Percentiles rank a stretch among this genome's conserved stretches.
phyloP scores from a whole-genome alignment of 2,329 filamentous ascomycete genomes.

The Xylariaceae sp. region DNA sequence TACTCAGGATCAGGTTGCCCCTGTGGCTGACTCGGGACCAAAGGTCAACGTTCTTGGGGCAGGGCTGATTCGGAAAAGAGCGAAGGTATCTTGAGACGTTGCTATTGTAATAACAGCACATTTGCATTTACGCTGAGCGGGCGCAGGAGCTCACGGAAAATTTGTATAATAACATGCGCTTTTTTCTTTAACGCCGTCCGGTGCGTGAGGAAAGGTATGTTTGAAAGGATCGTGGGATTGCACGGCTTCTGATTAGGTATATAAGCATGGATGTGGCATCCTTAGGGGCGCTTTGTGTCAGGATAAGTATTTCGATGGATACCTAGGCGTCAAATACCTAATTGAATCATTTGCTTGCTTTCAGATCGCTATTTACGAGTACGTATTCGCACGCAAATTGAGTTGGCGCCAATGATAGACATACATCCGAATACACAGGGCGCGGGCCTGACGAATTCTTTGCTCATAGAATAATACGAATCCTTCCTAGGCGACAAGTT shows the following conservation, averaged over 20 bases:
- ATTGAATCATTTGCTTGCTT: neutral
- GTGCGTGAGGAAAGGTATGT: no score
- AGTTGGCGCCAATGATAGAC: neutral
- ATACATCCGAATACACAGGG: neutral
- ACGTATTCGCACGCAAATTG: neutral
- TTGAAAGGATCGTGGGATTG: no score
- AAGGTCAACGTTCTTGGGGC: slow-evolving; percentile 52
- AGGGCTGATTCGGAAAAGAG: slow-evolving; percentile 60
- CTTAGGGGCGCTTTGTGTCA: no score
- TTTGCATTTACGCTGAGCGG: neutral
- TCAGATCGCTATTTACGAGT: neutral
- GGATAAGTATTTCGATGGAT: no score
- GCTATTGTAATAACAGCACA: neutral
- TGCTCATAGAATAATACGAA: no score
- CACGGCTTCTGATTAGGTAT: no score
- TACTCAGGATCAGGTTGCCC: slow-evolving; percentile 10
- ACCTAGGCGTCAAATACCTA: no score
- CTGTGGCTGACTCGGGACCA: slow-evolving; percentile 1
- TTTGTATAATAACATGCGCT: neutral
- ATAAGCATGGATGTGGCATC: no score
- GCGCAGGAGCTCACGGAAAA: slow-evolving; percentile 1
- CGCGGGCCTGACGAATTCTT: no score
- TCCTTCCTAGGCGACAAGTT: no score
- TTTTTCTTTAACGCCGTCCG: no score
- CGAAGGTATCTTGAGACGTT: slow-evolving; percentile 43